A percentile compares a stretch with the other conserved stretches of the same genome.
Conservation (phyloP, 176 grass and related monocot genomes). For the Rhynchospora tenuis region DNA sequence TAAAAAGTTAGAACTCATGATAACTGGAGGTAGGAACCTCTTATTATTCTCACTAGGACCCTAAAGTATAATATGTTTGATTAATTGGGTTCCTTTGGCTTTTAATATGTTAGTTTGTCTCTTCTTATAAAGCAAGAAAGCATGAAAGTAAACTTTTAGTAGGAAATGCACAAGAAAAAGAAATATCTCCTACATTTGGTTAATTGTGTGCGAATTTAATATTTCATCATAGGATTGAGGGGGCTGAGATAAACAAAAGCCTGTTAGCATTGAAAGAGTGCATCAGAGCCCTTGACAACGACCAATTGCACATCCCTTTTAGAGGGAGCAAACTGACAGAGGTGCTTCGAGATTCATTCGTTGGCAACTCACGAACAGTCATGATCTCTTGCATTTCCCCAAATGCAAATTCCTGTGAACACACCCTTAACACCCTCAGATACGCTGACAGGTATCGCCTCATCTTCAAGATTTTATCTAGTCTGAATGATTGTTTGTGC, state of each 20-base stretch:
- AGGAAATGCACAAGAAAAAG: background rate
- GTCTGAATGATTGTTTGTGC: constrained; percentile 11
- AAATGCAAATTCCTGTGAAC: constrained; percentile 95
- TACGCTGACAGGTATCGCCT: constrained; percentile 82
- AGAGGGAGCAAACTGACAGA: constrained; percentile 99
- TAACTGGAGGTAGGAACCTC: background rate
- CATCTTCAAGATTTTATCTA: background rate
- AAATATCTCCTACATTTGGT: constrained; percentile 8
- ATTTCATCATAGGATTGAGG: constrained; percentile 64
- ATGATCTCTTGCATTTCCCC: constrained; percentile 99
- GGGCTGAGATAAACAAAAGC: constrained; percentile 99
- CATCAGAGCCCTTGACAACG: constrained; percentile 95
- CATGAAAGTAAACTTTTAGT: background rate
- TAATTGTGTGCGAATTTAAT: constrained; percentile 16
- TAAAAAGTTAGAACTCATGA: background rate
- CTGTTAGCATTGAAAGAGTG: constrained; percentile 95
- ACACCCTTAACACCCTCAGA: constrained; percentile 96
- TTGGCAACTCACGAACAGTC: constrained; percentile 91
- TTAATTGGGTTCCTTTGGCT: background rate
- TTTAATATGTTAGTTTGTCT: no score
- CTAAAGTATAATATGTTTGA: constrained; percentile 13
- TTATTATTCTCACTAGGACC: background rate
- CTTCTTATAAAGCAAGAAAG: background rate
- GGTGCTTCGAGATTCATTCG: constrained; percentile 97
- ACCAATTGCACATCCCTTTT: constrained; percentile 98